Evolutionary conservation across 106 monocot species (phyloP).

Genomic region (Platanthera zijinensis): DNA sequence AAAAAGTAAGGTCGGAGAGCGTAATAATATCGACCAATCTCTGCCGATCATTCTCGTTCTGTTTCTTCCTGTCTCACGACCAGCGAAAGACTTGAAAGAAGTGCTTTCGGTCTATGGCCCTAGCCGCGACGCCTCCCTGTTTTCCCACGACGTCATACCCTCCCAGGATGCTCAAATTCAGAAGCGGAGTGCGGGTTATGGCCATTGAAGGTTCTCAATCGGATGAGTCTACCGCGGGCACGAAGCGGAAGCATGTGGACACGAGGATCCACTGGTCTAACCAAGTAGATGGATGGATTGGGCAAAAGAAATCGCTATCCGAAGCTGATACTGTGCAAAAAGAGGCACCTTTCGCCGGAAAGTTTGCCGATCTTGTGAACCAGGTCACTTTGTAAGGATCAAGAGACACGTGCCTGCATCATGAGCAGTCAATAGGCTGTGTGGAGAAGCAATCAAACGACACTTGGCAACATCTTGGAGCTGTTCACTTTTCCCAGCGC

Average conservation of each 20-base stretch:
- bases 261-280: conserved; percentile 86
- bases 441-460: too few species aligned
- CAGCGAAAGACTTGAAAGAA: background rate
- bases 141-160: conserved; percentile 13
- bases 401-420: too few species aligned
- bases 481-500: too few species aligned
- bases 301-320: conserved; percentile 18
- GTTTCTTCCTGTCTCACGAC: too few species aligned
- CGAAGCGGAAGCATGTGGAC: conserved; percentile 42
- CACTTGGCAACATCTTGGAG: too few species aligned
- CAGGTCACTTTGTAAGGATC: conserved; percentile 24
- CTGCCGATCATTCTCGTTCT: background rate
- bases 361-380: conserved; percentile 56
- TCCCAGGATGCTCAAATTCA: background rate
- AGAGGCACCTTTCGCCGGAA: conserved; percentile 17
- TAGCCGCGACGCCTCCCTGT: conserved; percentile 23
- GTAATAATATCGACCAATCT: too few species aligned
- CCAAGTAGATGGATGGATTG: conserved; percentile 78
- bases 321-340: conserved; percentile 15
- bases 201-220: conserved; percentile 9
- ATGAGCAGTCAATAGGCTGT: too few species aligned
- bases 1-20: too few species aligned
- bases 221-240: conserved; percentile 10
- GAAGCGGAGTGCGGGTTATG: background rate
- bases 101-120: background rate